Base-by-base conservation (phyloP, 2,329 filamentous ascomycete genomes). In the Immersiporthe knoxdaviesiana region DNA sequence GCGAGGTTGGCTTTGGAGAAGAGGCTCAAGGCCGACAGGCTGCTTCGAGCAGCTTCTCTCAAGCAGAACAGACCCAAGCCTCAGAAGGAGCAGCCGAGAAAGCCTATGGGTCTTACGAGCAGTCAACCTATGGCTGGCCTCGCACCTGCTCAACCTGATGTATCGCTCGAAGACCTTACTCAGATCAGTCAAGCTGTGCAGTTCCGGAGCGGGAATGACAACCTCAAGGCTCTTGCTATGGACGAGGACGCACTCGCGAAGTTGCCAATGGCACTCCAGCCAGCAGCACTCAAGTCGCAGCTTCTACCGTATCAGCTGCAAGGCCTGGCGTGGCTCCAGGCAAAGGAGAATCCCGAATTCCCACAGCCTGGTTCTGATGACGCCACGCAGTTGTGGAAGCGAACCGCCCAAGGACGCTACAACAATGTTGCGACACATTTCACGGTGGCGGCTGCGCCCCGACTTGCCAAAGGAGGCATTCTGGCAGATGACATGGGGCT, bases 401-500 rank as follows among this genome's bases (percentile, higher is more conserved):
- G 83, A 77, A 70, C 82, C 77, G 35, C 71, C 7, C 78, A 77
- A 50, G 78, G 78, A 3, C 75, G 76, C 21, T 92, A 89, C 74
- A 86, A 84, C 68, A 93, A 92, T 78, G 84, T 92, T 72, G 92
- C 90, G 70, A 95, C 89, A 0, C 90, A 90, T 65, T 94, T 90
- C 76, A 85, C 88, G 12, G 88, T 85, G 11, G 78, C 77, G 0
- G 78, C 77, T 2, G 79, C 84, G 1, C 93, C 93, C 0, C 78
- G 81, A 0, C 84, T 97, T 30, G 88, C 92, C 8, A 92, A 89
- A 63, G 94, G 94, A 24, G 94, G 94, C 41, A 94, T 97, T 63
- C 84, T 97, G 11, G 93, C 93, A 1, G 94, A 97, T 77, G 94
- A 97, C 75, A 97, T 97, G 94, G 94, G 94, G 3, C 81, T 97